These are phyloP conservation scores for Setaria viridis DNA, from an alignment of 202 grass and related monocot species.

Conservation along the genomic window DNA sequence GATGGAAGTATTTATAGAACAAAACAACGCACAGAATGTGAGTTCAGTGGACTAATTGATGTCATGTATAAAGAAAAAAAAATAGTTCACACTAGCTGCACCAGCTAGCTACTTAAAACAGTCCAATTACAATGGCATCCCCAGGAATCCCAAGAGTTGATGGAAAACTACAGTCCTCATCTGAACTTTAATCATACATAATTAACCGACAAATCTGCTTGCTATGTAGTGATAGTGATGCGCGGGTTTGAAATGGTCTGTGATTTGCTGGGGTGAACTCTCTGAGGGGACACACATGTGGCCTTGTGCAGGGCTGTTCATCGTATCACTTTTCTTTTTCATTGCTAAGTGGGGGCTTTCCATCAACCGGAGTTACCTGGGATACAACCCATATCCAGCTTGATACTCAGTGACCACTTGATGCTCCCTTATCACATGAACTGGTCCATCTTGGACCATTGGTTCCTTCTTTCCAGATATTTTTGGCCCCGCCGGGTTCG, in stretches of 20 bases:
- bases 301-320: constrained; percentile 19
- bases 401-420: constrained; percentile 33
- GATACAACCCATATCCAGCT: constrained; percentile 55
- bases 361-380: constrained; percentile 35
- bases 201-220: constrained; percentile 19
- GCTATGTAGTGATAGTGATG: constrained; percentile 20
- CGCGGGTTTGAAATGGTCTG: constrained; percentile 30
- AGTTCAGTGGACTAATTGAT: not conserved
- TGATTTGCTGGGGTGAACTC: constrained; percentile 28
- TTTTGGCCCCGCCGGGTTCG: not conserved
- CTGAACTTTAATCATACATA: not conserved
- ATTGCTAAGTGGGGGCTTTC: constrained; percentile 33
- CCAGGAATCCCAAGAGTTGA: not conserved
- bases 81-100: not conserved
- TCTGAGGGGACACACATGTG: constrained; percentile 29
- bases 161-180: not conserved
- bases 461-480: not conserved
- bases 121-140: not conserved
- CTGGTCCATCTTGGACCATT: constrained; percentile 25
- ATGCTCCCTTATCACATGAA: constrained; percentile 24
- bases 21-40: not conserved
- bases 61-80: not conserved
- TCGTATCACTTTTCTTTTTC: constrained; percentile 2
- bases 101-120: not conserved
- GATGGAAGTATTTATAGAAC: not conserved